Percentiles rank a stretch among this genome's conserved stretches.
phyloP scores from a whole-genome alignment of 2,329 filamentous ascomycete species.

The Stagonosporopsis rhizophila region DNA sequence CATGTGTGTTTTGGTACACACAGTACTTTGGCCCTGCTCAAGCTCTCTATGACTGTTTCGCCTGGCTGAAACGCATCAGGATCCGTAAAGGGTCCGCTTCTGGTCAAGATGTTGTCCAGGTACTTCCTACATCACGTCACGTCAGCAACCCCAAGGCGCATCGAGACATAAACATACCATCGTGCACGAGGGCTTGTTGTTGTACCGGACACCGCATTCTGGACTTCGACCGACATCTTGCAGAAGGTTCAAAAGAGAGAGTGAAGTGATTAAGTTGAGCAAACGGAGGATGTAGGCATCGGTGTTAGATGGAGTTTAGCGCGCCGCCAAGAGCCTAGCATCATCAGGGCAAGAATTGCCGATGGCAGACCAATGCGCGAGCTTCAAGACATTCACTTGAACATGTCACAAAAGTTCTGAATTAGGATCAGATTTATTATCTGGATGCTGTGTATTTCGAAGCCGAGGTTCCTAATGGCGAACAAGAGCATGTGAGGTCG shows the following conservation, averaged over 20 bases:
- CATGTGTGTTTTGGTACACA: constrained; percentile 54
- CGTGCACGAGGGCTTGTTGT: constrained; percentile 49
- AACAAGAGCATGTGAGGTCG: background rate
- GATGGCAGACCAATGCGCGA: constrained; percentile 19
- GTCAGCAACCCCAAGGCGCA: constrained; percentile 25
- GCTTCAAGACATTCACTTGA: constrained; percentile 6
- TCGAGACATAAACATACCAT: constrained; percentile 45
- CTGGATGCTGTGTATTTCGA: background rate
- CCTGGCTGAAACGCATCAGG: constrained; percentile 57
- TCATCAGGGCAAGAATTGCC: constrained; percentile 31
- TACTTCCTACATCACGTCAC: constrained; percentile 69
- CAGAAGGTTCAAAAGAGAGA: constrained; percentile 11
- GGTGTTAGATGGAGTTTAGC: constrained; percentile 25
- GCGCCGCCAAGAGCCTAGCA: constrained; percentile 37
- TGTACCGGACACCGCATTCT: constrained; percentile 20
- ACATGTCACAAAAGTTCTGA: background rate
- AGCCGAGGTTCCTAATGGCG: background rate
- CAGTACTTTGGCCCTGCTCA: constrained; percentile 63
- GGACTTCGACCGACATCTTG: constrained; percentile 36
- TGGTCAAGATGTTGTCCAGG: constrained; percentile 79
- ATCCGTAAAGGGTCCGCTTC: constrained; percentile 82
- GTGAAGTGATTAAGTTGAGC: constrained; percentile 21
- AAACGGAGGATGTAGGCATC: constrained; percentile 34
- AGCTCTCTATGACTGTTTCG: constrained; percentile 56
- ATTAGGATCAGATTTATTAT: background rate